Conservation (phyloP, 495 filamentous ascomycete species). For the Penicillium robsamsonii region DNA sequence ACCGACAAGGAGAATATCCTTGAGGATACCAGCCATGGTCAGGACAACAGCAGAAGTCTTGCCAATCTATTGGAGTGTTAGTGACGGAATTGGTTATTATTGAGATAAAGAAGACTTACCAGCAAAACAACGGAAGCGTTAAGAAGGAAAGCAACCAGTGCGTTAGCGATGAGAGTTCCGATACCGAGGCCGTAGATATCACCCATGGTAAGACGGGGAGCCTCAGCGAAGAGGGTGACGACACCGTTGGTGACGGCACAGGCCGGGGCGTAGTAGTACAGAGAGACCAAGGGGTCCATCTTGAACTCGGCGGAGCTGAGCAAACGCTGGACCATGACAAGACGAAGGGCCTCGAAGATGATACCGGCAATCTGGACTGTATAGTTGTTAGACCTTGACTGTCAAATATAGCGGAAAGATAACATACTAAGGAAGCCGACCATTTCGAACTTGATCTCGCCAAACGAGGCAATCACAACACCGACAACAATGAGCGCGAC, state of each 20-base stretch:
- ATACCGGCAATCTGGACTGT: constrained; percentile 68
- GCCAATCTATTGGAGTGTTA: constrained; percentile 69
- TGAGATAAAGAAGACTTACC: constrained; percentile 49
- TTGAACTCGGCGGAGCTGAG: constrained; percentile 86
- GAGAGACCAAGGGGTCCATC: constrained; percentile 90
- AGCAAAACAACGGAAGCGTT: constrained; percentile 88
- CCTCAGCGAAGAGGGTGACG: constrained; percentile 71
- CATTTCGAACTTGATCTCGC: constrained; percentile 84
- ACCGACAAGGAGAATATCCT: constrained; percentile 87
- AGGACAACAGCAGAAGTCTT: constrained; percentile 92
- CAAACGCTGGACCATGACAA: constrained; percentile 83
- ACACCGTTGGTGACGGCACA: constrained; percentile 79
- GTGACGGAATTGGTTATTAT: not conserved
- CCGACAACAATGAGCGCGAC: constrained; percentile 82
- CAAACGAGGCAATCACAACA: constrained; percentile 80
- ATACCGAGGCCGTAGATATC: constrained; percentile 72
- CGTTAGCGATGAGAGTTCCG: constrained; percentile 71
- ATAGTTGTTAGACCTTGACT: not conserved
- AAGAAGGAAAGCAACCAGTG: constrained; percentile 73
- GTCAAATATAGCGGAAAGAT: not conserved
- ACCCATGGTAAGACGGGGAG: constrained; percentile 62
- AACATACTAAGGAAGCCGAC: constrained; percentile 64
- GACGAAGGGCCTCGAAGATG: constrained; percentile 78
- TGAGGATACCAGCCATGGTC: constrained; percentile 92
- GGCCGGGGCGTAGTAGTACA: constrained; percentile 90